A percentile compares a stretch with the other conserved stretches of the same genome.
These are phyloP conservation scores for Entamoeba dispar DNA, from an alignment of 208 protist genomes.

Conservation along the genomic window DNA sequence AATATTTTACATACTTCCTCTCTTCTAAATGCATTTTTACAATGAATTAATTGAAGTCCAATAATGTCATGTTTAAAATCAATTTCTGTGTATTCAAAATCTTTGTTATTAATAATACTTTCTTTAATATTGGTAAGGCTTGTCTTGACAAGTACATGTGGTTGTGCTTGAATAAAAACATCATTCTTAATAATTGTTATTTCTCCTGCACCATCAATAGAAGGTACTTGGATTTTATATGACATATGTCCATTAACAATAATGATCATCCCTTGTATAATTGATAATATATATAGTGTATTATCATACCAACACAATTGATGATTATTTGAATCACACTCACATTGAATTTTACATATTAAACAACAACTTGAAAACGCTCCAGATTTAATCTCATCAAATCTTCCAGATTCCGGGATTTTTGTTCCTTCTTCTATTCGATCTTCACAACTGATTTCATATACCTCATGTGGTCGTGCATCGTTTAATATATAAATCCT, in stretches of 20 bases:
- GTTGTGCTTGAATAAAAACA: neutral
- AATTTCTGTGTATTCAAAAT: neutral
- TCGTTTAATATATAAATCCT: neutral
- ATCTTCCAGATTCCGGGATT: neutral
- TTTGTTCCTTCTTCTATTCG: neutral
- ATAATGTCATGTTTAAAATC: neutral
- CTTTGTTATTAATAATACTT: neutral
- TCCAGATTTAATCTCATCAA: neutral
- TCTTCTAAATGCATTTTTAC: neutral
- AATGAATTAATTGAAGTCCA: neutral
- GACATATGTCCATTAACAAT: neutral
- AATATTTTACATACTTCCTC: neutral
- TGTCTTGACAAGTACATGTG: neutral
- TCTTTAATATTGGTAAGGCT: neutral
- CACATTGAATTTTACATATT: neutral
- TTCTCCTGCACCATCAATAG: neutral
- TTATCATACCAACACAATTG: neutral
- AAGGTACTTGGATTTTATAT: neutral
- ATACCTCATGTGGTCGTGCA: neutral
- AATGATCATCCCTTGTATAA: neutral
- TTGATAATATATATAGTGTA: neutral
- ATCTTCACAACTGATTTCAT: neutral
- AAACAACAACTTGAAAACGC: neutral
- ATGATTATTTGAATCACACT: neutral
- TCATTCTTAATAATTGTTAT: neutral